Conservation (phyloP, 2,329 filamentous ascomycete genomes). For the Apiospora rasikravindrae region DNA sequence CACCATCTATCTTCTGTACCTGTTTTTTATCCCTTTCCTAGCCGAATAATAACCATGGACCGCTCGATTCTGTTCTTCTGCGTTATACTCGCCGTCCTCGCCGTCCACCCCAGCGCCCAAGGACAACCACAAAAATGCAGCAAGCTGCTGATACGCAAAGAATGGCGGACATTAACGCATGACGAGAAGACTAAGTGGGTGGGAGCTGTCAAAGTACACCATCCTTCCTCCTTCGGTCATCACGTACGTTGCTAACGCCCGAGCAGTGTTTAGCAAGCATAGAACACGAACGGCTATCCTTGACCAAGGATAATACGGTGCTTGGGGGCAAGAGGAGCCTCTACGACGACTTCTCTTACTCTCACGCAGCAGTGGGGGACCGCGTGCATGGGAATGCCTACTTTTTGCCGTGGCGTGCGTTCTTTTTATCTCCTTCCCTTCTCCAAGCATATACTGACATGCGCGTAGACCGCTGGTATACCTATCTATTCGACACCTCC, state of each 20-base stretch:
- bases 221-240: not conserved
- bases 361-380: not conserved
- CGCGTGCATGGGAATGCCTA: not conserved
- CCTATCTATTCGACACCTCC: not conserved
- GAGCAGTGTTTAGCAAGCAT: not conserved
- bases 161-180: conserved; percentile 2
- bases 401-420: not conserved
- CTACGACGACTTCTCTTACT: not conserved
- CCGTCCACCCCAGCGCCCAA: not conserved
- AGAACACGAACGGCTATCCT: not conserved
- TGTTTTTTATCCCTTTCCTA: not conserved
- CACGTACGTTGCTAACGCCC: not conserved
- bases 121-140: not conserved
- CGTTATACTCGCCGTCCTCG: too few relatives aligned
- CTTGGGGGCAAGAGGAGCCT: not conserved
- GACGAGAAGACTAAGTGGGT: not conserved
- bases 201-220: not conserved
- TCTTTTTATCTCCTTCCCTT: not conserved
- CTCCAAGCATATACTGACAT: not conserved
- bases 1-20: not conserved
- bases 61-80: not conserved
- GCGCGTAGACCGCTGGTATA: not conserved
- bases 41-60: not conserved
- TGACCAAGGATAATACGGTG: not conserved
- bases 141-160: not conserved